A percentile compares a stretch with the other conserved stretches of the same genome.
Conservation (phyloP, 495 filamentous ascomycete species). For the Extremus antarcticus region DNA sequence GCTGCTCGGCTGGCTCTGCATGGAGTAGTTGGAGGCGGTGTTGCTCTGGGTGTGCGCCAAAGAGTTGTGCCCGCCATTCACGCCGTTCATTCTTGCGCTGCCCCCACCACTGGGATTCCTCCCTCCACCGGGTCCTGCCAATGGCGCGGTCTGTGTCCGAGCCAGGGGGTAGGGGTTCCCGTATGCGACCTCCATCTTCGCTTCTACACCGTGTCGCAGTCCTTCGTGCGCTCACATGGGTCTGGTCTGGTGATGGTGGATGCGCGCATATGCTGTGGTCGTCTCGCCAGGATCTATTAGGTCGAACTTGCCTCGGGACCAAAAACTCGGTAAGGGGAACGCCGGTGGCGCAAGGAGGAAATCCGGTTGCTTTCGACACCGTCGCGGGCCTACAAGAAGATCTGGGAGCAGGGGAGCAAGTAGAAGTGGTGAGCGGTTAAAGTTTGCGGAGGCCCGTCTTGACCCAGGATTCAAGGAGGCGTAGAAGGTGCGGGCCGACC, state of each 20-base stretch:
- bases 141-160: background rate
- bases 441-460: background rate
- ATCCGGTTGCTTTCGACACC: background rate
- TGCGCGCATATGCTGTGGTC: background rate
- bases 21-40: constrained; percentile 27
- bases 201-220: background rate
- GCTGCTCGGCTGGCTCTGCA: constrained; percentile 27
- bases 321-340: background rate
- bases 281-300: background rate
- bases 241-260: background rate
- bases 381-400: background rate
- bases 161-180: background rate
- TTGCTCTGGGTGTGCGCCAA: constrained; percentile 15
- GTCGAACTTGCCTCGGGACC: background rate
- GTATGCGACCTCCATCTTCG: background rate
- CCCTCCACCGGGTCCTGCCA: background rate
- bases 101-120: background rate
- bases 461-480: background rate
- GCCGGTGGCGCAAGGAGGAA: background rate
- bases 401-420: no score
- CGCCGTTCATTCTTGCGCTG: background rate
- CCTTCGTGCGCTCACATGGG: background rate
- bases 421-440: background rate
- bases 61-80: background rate
- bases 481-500: no score